Conservation (phyloP, 2,329 filamentous ascomycete species). For the Xylaria sp. region DNA sequence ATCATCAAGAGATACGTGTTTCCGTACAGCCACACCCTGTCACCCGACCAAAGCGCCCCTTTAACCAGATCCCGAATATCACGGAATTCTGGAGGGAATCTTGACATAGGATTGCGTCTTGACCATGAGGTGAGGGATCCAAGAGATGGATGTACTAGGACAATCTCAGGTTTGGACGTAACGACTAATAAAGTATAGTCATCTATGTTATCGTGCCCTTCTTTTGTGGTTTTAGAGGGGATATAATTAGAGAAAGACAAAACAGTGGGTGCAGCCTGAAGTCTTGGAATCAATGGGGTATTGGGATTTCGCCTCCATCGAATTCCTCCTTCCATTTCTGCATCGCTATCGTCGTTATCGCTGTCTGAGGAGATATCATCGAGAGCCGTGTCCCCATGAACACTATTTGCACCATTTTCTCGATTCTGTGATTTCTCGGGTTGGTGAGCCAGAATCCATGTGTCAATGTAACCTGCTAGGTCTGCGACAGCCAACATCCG, state of each 20-base stretch:
- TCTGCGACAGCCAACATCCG: conserved; percentile 82
- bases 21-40: conserved; percentile 87
- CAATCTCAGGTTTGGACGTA: conserved; percentile 71
- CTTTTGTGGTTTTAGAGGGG: conserved; percentile 48
- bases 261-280: conserved; percentile 71
- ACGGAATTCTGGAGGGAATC: conserved; percentile 78
- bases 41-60: conserved; percentile 84
- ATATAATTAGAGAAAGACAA: conserved; percentile 72
- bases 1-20: conserved; percentile 91
- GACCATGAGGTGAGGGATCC: conserved; percentile 88
- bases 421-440: conserved; percentile 52
- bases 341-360: conserved; percentile 57
- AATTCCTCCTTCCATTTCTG: conserved; percentile 58
- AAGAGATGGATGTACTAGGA: conserved; percentile 81
- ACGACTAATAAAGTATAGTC: conserved; percentile 64
- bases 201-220: conserved; percentile 46
- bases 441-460: conserved; percentile 77
- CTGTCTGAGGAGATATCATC: conserved; percentile 53
- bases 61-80: conserved; percentile 82
- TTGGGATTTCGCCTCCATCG: conserved; percentile 81
- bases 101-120: conserved; percentile 78
- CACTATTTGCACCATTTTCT: conserved; percentile 45
- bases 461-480: conserved; percentile 85
- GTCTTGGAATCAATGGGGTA: conserved; percentile 73
- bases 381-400: conserved; percentile 49